These are phyloP conservation scores for Zygotorulaspora sp. DNA, from an alignment of 805 yeast species.

Conservation along the genomic window DNA sequence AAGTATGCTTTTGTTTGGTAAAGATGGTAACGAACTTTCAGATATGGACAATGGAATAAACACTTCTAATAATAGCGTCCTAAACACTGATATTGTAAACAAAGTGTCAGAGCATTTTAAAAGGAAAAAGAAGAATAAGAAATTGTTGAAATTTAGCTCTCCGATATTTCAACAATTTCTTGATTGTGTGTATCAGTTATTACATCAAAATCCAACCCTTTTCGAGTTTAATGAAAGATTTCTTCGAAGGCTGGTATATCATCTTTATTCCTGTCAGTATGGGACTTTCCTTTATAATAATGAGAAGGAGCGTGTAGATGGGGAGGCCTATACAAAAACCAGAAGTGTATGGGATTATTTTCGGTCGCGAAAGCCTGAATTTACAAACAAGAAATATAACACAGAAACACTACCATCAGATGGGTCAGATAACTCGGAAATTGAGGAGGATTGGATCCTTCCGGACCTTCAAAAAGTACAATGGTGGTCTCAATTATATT, in stretches of 20 bases:
- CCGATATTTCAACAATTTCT: conserved; percentile 94
- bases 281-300: conserved; percentile 81
- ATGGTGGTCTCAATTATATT: conserved; percentile 90
- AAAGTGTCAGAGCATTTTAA: conserved; percentile 50
- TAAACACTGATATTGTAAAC: conserved; percentile 42
- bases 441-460: conserved; percentile 42
- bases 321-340: conserved; percentile 45
- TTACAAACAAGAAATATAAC: conserved; percentile 49
- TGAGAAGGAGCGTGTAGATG: conserved; percentile 57
- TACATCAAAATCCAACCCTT: conserved; percentile 59
- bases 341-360: conserved; percentile 93
- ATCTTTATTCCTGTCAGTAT: conserved; percentile 88
- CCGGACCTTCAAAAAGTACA: conserved; percentile 48
- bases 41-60: conserved; percentile 9
- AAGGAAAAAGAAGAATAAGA: conserved; percentile 37
- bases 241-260: conserved; percentile 77
- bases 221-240: conserved; percentile 91
- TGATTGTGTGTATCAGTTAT: conserved; percentile 80
- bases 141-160: conserved; percentile 54
- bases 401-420: not conserved
- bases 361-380: conserved; percentile 66
- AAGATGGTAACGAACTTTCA: conserved; percentile 14
- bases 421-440: conserved; percentile 1
- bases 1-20: conserved; percentile 17
- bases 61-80: conserved; percentile 20